phyloP scores from a whole-genome alignment of 805 yeast genomes.

The Millerozyma miso region DNA sequence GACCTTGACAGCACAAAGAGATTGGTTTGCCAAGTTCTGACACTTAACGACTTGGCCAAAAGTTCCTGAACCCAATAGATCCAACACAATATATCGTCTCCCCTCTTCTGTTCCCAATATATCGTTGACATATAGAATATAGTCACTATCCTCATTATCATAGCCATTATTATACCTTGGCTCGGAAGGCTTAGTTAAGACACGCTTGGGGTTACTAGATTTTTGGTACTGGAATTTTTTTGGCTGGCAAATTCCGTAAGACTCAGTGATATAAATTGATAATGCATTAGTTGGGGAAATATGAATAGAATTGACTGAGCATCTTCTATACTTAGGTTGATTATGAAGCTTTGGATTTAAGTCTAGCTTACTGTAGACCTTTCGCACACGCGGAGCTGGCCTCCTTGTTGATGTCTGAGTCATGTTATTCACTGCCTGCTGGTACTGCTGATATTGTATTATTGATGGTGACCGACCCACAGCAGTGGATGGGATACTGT shows the following conservation, averaged over 20 bases:
- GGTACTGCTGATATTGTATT: slow-evolving; percentile 32
- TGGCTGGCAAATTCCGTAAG: slow-evolving; percentile 83
- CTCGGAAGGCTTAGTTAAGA: slow-evolving; percentile 87
- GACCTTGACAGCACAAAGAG: slow-evolving; percentile 90
- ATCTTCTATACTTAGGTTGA: slow-evolving; percentile 69
- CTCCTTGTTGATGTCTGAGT: slow-evolving; percentile 16
- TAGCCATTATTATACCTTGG: slow-evolving; percentile 75
- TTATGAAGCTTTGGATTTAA: slow-evolving; percentile 56
- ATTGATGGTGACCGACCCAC: slow-evolving; percentile 27
- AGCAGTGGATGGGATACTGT: slow-evolving; percentile 10
- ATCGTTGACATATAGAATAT: slow-evolving; percentile 91
- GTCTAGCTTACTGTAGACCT: slow-evolving; percentile 43
- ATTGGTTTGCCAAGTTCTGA: slow-evolving; percentile 73
- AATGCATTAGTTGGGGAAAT: slow-evolving; percentile 80
- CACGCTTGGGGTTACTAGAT: slow-evolving; percentile 85
- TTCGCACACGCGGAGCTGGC: slow-evolving; percentile 47
- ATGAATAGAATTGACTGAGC: slow-evolving; percentile 57
- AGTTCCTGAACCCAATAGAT: slow-evolving; percentile 92
- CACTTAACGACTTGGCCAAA: slow-evolving; percentile 98
- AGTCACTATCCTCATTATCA: slow-evolving; percentile 87
- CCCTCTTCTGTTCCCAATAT: slow-evolving; percentile 83
- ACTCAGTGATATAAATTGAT: slow-evolving; percentile 70
- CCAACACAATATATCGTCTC: slow-evolving; percentile 82
- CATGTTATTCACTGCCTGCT: slow-evolving; percentile 22
- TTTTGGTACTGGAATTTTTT: slow-evolving; percentile 70